Conservation (phyloP, 108 stramenopile genomes). For the Nitzschia palea region DNA sequence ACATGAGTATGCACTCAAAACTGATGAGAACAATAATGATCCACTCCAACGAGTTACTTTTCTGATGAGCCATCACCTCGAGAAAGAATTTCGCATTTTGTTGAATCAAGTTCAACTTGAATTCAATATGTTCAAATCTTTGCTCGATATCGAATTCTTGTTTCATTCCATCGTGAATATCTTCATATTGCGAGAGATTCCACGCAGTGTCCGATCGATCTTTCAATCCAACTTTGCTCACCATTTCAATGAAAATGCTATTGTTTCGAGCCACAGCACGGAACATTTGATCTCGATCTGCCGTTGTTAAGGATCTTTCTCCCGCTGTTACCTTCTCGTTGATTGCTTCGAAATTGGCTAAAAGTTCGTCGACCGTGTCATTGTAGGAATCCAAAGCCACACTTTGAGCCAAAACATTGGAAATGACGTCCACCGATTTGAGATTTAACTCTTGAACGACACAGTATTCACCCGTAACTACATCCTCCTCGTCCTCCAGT, state of each 20-base stretch:
- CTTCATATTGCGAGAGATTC: slow-evolving; percentile 86
- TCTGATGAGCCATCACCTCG: slow-evolving; percentile 86
- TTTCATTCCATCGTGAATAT: slow-evolving; percentile 66
- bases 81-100: slow-evolving; percentile 94
- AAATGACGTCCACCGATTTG: slow-evolving; percentile 89
- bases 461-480: slow-evolving; percentile 77
- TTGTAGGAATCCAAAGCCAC: slow-evolving; percentile 92
- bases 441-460: slow-evolving; percentile 83
- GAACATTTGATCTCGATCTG: slow-evolving; percentile 74
- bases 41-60: slow-evolving; percentile 89
- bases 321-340: slow-evolving; percentile 70
- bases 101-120: slow-evolving; percentile 90
- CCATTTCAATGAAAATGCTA: slow-evolving; percentile 87
- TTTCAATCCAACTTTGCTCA: slow-evolving; percentile 88
- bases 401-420: slow-evolving; percentile 89
- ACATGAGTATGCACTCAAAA: slow-evolving; percentile 88
- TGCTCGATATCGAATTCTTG: slow-evolving; percentile 68
- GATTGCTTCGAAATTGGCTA: slow-evolving; percentile 74
- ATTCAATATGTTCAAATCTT: slow-evolving; percentile 85
- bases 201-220: slow-evolving; percentile 90
- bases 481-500: slow-evolving; percentile 35
- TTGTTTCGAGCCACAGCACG: slow-evolving; percentile 87
- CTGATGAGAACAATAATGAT: slow-evolving; percentile 89
- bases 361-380: slow-evolving; percentile 84
- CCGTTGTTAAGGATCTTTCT: slow-evolving; percentile 63